These are phyloP conservation scores for Candida germanica DNA, from an alignment of 805 yeast genomes.

Conservation along the genomic window DNA sequence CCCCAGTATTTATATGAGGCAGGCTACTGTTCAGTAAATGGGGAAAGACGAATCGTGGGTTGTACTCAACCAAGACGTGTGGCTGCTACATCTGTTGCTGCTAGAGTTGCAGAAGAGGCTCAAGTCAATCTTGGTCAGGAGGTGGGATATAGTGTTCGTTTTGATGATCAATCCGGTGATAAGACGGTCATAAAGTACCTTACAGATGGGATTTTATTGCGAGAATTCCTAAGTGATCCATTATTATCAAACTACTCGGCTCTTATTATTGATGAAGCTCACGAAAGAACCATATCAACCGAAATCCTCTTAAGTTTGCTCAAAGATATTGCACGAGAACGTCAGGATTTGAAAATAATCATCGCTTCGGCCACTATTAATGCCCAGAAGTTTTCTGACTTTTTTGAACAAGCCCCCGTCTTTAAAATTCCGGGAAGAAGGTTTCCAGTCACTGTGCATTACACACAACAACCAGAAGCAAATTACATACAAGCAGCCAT, in stretches of 20 bases:
- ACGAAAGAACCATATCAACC: slow-evolving; percentile 91
- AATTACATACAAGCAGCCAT: slow-evolving; percentile 89
- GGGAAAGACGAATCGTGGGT: slow-evolving; percentile 47
- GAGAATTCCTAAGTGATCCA: slow-evolving; percentile 82
- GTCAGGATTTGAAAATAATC: slow-evolving; percentile 72
- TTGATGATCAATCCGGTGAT: slow-evolving; percentile 71
- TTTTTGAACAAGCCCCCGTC: slow-evolving; percentile 82
- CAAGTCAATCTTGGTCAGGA: slow-evolving; percentile 74
- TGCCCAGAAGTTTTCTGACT: slow-evolving; percentile 79
- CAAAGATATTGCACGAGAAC: slow-evolving; percentile 59
- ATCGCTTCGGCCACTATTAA: slow-evolving; percentile 97
- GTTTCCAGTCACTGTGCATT: slow-evolving; percentile 85
- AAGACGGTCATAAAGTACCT: slow-evolving; percentile 78
- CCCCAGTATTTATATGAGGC: slow-evolving; percentile 86
- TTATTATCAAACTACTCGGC: slow-evolving; percentile 67
- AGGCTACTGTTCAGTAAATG: slow-evolving; percentile 58
- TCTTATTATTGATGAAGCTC: slow-evolving; percentile 95
- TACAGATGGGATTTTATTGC: slow-evolving; percentile 92
- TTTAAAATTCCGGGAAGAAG: slow-evolving; percentile 89
- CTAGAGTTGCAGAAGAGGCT: slow-evolving; percentile 89
- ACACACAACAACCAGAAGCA: slow-evolving; percentile 83
- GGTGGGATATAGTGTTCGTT: slow-evolving; percentile 87
- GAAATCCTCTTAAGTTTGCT: slow-evolving; percentile 77
- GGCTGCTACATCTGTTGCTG: slow-evolving; percentile 89
- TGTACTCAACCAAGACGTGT: slow-evolving; percentile 96